Conservation (phyloP, 1,284 basidiomycete genomes). For the Coniophora puteana region DNA sequence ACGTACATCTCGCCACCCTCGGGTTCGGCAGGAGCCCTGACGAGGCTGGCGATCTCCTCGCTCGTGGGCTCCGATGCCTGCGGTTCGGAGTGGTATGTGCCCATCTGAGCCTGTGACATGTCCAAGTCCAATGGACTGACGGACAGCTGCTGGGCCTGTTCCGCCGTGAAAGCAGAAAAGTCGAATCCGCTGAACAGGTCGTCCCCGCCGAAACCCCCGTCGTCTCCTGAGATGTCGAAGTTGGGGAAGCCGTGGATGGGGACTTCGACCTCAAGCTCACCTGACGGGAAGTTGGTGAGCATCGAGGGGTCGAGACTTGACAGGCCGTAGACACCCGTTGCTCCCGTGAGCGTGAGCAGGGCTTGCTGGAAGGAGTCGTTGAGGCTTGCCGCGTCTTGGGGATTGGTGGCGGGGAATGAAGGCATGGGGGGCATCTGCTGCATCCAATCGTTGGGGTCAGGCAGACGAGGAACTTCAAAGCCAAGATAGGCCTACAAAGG, state of each 20-base stretch:
- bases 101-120: too few species aligned
- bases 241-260: conserved; percentile 23
- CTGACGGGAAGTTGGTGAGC: conserved; percentile 27
- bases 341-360: conserved; percentile 18
- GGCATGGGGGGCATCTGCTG: neutral
- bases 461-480: conserved; percentile 11
- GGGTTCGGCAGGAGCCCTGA: conserved; percentile 13
- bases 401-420: conserved; percentile 4
- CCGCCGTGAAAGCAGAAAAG: conserved; percentile 1
- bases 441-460: too few species aligned
- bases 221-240: neutral
- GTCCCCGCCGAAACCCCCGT: conserved; percentile 9
- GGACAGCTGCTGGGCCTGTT: neutral
- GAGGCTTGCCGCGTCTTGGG: neutral
- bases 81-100: neutral
- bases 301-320: conserved; percentile 24
- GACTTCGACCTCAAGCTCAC: conserved; percentile 33
- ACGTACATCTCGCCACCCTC: conserved; percentile 11
- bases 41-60: conserved; percentile 15
- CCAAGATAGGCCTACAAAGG: conserved; percentile 10
- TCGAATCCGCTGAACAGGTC: conserved; percentile 13
- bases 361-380: conserved; percentile 17
- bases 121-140: neutral
- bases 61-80: neutral
- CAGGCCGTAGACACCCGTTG: conserved; percentile 31